Evolutionary conservation across 306 rosid species (phyloP), one percentile per base, ranked within the genome.

Genomic region (Hippophae tibetana): DNA sequence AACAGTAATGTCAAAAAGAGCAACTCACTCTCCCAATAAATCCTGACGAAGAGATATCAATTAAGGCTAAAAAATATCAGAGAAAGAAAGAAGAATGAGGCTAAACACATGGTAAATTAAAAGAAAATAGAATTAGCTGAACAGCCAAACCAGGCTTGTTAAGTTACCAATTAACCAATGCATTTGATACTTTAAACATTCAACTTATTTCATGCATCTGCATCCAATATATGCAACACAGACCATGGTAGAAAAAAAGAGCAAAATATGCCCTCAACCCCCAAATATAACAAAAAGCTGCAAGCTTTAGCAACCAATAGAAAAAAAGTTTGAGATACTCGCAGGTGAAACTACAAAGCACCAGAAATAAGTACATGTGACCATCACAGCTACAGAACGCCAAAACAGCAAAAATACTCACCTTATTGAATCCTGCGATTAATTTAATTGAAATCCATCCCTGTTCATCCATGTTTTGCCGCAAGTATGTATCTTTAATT

Each of bases 391-490:
- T 69, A 69, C 65, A 48, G 13, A 65, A 70, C 25, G 48, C 46
- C 40, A 67, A 26, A 52, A 47, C 58, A 67, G 38, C 31, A 23
- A 42, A 57, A 49, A 57, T 57, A 83, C 86, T 85, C 71, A 87
- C 98, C 68, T 80, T 81, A 10, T 72, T 82, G 83, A 92, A 92
- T 63, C 79, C 73, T 52, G 95, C 96, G 61, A 92, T 81, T 73
- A 85, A 67, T 52, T 63, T 72, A 69, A 88, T 66, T 38, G 76
- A 82, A 81, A 92, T 95, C 93, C 93, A 88, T 52, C 98, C 98
- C 65, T 81, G 83, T 60, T 77, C 85, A 73, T 92, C 92, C 99
- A 88, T 88, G 60, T 81, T 80, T 78, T 64, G 63, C 81, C 99
- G 74, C 83, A 92, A 80, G 81, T 54, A 92, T 60, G 62, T 73